A percentile compares a stretch with the other conserved stretches of the same genome.
These are phyloP conservation scores for Stachybotrys chartarum DNA, from an alignment of 2,329 filamentous ascomycete genomes.

Conservation along the genomic window DNA sequence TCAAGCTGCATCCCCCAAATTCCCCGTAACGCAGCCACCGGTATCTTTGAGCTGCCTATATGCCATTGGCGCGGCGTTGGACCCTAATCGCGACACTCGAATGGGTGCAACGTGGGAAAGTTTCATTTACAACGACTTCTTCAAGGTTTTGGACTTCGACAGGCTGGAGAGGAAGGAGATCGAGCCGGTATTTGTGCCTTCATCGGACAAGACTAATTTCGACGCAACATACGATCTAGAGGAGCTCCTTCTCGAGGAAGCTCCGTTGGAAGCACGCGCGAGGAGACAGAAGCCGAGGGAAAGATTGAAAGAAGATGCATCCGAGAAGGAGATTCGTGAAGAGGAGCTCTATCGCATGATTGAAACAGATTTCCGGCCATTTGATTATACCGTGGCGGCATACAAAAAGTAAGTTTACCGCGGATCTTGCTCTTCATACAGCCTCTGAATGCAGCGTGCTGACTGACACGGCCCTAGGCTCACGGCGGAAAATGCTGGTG, in stretches of 20 bases:
- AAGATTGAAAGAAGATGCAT: slow-evolving; percentile 86
- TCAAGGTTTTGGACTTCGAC: slow-evolving; percentile 76
- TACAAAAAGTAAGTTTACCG: slow-evolving; percentile 58
- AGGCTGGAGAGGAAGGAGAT: slow-evolving; percentile 80
- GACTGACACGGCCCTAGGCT: slow-evolving; percentile 22
- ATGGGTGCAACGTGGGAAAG: slow-evolving; percentile 83
- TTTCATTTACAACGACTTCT: slow-evolving; percentile 86
- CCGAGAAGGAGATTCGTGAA: slow-evolving; percentile 87
- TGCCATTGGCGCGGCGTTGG: slow-evolving; percentile 76
- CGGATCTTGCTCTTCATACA: not conserved
- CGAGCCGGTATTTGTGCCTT: slow-evolving; percentile 85
- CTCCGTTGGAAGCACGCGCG: slow-evolving; percentile 85
- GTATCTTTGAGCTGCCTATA: slow-evolving; percentile 85
- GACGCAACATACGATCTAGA: slow-evolving; percentile 97
- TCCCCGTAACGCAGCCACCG: slow-evolving; percentile 85
- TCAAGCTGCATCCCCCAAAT: slow-evolving; percentile 73
- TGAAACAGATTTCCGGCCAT: slow-evolving; percentile 86
- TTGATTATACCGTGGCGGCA: slow-evolving; percentile 83
- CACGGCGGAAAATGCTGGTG: slow-evolving; percentile 19
- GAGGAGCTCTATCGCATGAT: slow-evolving; percentile 94
- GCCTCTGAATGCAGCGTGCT: slow-evolving; percentile 6
- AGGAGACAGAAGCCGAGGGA: slow-evolving; percentile 90
- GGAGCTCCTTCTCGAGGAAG: slow-evolving; percentile 87
- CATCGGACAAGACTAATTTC: slow-evolving; percentile 97
- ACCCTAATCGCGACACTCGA: slow-evolving; percentile 70